Percentiles rank a stretch among this genome's conserved stretches.
Conservation (phyloP, 257 asterid genomes). For the Lycium barbarum region DNA sequence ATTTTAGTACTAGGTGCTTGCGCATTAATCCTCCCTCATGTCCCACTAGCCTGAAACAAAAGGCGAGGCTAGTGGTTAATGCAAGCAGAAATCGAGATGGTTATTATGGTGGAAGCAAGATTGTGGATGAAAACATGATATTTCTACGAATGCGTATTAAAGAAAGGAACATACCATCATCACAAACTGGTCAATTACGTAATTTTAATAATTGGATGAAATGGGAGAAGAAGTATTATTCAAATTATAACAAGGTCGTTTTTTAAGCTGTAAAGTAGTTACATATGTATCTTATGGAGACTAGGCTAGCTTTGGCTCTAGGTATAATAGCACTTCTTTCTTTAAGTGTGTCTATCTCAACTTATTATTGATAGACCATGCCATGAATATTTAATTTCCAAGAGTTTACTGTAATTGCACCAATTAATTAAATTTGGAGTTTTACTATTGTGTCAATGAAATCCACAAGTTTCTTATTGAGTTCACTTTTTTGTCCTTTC, state of each 20-base stretch:
- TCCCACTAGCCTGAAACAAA: neutral
- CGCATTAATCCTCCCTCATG: neutral
- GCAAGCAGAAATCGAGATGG: slow-evolving; percentile 36
- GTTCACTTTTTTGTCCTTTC: no score
- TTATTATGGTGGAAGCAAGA: slow-evolving; percentile 27
- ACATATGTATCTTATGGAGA: slow-evolving; percentile 59
- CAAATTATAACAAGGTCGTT: slow-evolving; percentile 52
- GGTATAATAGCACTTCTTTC: slow-evolving; percentile 53
- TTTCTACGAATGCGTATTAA: slow-evolving; percentile 65
- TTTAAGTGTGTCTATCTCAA: slow-evolving; percentile 51
- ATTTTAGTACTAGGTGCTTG: neutral
- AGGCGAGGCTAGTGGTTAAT: neutral
- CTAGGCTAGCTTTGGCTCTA: slow-evolving; percentile 67
- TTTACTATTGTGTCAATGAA: no score
- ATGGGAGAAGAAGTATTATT: slow-evolving; percentile 63
- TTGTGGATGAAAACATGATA: slow-evolving; percentile 55
- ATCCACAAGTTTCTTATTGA: no score
- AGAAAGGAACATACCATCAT: slow-evolving; percentile 45
- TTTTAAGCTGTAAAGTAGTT: slow-evolving; percentile 47
- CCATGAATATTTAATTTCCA: slow-evolving; percentile 44
- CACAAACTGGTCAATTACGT: slow-evolving; percentile 33
- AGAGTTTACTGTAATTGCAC: slow-evolving; percentile 34
- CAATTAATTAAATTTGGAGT: neutral
- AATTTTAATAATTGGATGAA: slow-evolving; percentile 50
- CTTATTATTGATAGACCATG: slow-evolving; percentile 42